A percentile compares a stretch with the other conserved stretches of the same genome.
Conservation (phyloP, 352 stramenopile species). For the Stephanocyclus meneghinianus region DNA sequence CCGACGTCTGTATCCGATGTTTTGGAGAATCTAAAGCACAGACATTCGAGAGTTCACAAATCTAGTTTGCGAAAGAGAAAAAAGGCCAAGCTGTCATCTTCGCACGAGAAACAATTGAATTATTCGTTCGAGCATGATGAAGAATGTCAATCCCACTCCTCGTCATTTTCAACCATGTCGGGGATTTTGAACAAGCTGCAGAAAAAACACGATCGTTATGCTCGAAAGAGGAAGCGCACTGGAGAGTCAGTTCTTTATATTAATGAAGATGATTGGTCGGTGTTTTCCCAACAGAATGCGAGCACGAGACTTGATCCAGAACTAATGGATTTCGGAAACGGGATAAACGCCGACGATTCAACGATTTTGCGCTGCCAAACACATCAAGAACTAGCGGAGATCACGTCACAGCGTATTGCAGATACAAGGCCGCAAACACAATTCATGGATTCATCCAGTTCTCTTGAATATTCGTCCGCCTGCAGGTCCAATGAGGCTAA, state of each 20-base stretch:
- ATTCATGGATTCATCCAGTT: neutral
- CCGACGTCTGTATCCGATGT: conserved; percentile 43
- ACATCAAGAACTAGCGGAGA: neutral
- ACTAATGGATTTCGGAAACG: neutral
- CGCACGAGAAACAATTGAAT: neutral
- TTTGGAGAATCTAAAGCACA: conserved; percentile 51
- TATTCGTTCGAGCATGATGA: conserved; percentile 4
- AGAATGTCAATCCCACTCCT: neutral
- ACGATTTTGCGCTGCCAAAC: neutral
- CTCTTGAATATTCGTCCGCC: too few species aligned
- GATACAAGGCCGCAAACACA: neutral
- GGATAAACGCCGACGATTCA: neutral
- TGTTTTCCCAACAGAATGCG: neutral
- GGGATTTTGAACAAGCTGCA: conserved; percentile 53
- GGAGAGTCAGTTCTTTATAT: conserved; percentile 14
- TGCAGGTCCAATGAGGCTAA: neutral
- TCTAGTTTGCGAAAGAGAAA: conserved; percentile 12
- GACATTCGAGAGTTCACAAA: conserved; percentile 29
- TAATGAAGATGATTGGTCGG: neutral
- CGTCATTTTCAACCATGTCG: conserved; percentile 31
- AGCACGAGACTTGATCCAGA: neutral
- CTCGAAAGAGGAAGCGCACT: conserved; percentile 34
- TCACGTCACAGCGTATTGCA: neutral
- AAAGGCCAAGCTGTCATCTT: neutral
- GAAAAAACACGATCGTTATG: conserved; percentile 45